Evolutionary conservation across 495 filamentous ascomycete species (phyloP).

Genomic region (Penicillium canescens): DNA sequence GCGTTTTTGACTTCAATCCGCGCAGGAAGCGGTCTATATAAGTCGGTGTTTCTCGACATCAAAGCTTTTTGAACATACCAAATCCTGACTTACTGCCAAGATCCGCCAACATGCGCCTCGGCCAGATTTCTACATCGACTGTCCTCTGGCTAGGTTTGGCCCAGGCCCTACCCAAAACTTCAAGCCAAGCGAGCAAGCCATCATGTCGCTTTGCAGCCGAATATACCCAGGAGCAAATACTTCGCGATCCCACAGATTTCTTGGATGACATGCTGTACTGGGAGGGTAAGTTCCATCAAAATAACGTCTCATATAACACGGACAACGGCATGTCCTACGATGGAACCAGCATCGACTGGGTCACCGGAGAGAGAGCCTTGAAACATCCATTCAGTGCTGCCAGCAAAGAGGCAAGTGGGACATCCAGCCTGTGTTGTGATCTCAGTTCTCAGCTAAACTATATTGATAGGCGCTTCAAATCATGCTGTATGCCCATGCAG

Average conservation of each 20-base stretch:
- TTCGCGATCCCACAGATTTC: slow-evolving; percentile 22
- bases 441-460: not conserved
- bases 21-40: not conserved
- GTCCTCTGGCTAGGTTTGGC: not conserved
- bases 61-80: too few species aligned
- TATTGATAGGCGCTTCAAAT: slow-evolving; percentile 26
- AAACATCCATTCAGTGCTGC: slow-evolving; percentile 38
- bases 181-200: slow-evolving; percentile 7
- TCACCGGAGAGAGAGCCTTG: slow-evolving; percentile 27
- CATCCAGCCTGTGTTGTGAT: too few species aligned
- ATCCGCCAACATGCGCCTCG: slow-evolving; percentile 1
- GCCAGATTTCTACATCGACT: not conserved
- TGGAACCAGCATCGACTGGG: slow-evolving; percentile 33
- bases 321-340: slow-evolving; percentile 38
- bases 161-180: slow-evolving; percentile 1
- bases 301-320: slow-evolving; percentile 33
- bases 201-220: slow-evolving; percentile 30
- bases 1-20: too few species aligned
- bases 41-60: too few species aligned
- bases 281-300: slow-evolving; percentile 37
- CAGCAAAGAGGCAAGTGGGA: slow-evolving; percentile 27
- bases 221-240: slow-evolving; percentile 24
- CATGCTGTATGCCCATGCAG: slow-evolving; percentile 36
- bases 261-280: slow-evolving; percentile 32
- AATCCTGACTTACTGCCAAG: too few species aligned